These are phyloP conservation scores for Fusarium floridanum DNA, from an alignment of 2,329 filamentous ascomycete species.

Conservation along the genomic window DNA sequence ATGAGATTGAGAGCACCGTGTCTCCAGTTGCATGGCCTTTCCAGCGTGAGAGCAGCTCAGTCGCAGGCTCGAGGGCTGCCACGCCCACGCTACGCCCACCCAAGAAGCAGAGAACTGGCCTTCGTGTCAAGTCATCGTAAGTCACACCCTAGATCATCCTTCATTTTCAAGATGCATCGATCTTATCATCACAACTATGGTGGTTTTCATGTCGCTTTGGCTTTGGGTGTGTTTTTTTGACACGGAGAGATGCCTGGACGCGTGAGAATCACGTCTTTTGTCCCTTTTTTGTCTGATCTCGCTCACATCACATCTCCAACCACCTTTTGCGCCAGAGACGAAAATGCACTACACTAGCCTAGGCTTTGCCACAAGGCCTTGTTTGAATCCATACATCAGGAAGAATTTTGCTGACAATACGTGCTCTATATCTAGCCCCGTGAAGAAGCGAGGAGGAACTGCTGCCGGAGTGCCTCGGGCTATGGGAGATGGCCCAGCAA, in stretches of 20 bases:
- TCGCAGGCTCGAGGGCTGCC: slow-evolving; percentile 69
- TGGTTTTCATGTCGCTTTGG: slow-evolving; percentile 1
- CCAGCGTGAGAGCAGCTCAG: slow-evolving; percentile 60
- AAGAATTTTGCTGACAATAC: slow-evolving; percentile 40
- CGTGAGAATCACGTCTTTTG: slow-evolving; percentile 27
- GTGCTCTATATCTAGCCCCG: slow-evolving; percentile 65
- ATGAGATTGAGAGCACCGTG: slow-evolving; percentile 65
- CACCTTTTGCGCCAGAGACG: background rate
- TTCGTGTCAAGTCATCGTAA: slow-evolving; percentile 78
- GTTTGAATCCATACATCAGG: background rate
- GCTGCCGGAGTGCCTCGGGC: slow-evolving; percentile 76
- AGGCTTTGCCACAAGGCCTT: background rate
- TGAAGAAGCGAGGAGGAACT: slow-evolving; percentile 78
- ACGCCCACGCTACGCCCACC: slow-evolving; percentile 70
- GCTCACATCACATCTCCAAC: slow-evolving; percentile 1
- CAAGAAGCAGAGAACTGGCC: slow-evolving; percentile 72
- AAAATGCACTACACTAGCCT: background rate
- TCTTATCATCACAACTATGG: slow-evolving; percentile 6
- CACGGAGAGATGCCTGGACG: slow-evolving; percentile 11
- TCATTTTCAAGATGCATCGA: slow-evolving; percentile 1
- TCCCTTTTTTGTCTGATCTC: slow-evolving; percentile 19
- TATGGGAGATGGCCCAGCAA: slow-evolving; percentile 73
- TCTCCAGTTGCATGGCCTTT: slow-evolving; percentile 67
- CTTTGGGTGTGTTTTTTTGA: background rate
- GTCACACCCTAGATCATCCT: slow-evolving; percentile 52